These are phyloP conservation scores for Echria macrotheca DNA, from an alignment of 495 filamentous ascomycete species.

Conservation along the genomic window DNA sequence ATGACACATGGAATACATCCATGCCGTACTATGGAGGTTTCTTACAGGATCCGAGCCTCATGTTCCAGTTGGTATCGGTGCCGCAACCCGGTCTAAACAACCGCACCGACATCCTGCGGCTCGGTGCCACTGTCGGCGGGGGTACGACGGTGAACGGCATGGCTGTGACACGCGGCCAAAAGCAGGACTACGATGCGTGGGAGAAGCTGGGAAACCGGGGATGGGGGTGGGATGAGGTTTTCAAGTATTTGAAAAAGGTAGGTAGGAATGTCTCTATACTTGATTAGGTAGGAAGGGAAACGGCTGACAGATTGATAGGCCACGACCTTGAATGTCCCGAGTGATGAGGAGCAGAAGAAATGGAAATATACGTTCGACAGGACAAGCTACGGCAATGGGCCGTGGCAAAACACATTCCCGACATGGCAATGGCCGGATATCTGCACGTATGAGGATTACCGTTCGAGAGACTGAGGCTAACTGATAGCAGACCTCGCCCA, in stretches of 20 bases:
- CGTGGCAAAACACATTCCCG: constrained; percentile 9
- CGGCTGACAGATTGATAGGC: constrained; percentile 3
- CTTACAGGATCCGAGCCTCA: not conserved
- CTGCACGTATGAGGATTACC: no score
- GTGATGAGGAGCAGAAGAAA: constrained; percentile 20
- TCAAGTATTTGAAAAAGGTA: constrained; percentile 41
- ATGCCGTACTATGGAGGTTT: constrained; percentile 15
- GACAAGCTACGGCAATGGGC: constrained; percentile 10
- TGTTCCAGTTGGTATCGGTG: constrained; percentile 22
- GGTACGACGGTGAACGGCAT: constrained; percentile 37
- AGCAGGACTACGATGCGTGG: constrained; percentile 56
- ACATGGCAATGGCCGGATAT: constrained; percentile 16
- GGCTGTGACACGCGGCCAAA: constrained; percentile 44
- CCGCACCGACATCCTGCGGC: constrained; percentile 6
- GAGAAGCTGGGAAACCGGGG: constrained; percentile 48
- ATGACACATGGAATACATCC: constrained; percentile 15
- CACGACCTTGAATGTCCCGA: constrained; percentile 7
- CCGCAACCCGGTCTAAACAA: constrained; percentile 15
- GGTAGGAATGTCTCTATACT: no score
- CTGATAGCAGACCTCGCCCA: no score
- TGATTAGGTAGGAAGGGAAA: no score
- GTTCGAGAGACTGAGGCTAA: no score
- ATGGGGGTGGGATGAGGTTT: constrained; percentile 51
- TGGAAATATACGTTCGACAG: constrained; percentile 12
- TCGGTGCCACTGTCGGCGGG: constrained; percentile 34